These are phyloP conservation scores for Acmispon strigosus DNA, from an alignment of 306 rosid genomes.

Conservation along the genomic window DNA sequence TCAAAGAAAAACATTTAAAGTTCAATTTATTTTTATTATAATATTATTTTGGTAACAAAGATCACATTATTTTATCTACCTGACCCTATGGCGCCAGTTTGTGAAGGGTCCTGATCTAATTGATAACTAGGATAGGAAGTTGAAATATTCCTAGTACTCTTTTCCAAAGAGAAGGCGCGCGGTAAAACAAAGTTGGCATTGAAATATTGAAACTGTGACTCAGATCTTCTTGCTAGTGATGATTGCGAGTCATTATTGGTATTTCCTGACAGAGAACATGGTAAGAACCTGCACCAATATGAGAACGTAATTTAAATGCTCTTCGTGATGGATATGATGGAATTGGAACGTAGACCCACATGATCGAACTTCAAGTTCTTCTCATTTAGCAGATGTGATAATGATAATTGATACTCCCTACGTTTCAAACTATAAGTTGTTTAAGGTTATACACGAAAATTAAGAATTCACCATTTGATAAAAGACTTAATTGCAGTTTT, in stretches of 20 bases:
- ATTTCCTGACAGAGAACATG: constrained; percentile 22
- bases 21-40: background rate
- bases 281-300: background rate
- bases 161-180: constrained; percentile 7
- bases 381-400: background rate
- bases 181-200: constrained; percentile 5
- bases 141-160: constrained; percentile 18
- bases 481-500: too few relatives aligned
- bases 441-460: too few relatives aligned
- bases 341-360: constrained; percentile 1
- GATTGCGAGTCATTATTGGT: constrained; percentile 3
- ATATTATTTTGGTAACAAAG: background rate
- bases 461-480: too few relatives aligned
- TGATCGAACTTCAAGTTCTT: background rate
- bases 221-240: constrained; percentile 21
- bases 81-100: constrained; percentile 16
- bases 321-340: constrained; percentile 2
- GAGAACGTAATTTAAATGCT: constrained; percentile 15
- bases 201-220: background rate
- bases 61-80: constrained; percentile 7
- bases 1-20: background rate
- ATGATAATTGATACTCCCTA: too few relatives aligned
- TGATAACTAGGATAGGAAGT: background rate
- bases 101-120: constrained; percentile 7
- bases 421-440: too few relatives aligned